Conservation (phyloP, 2,329 filamentous ascomycete genomes). For the Lasiodiplodia sp. region DNA sequence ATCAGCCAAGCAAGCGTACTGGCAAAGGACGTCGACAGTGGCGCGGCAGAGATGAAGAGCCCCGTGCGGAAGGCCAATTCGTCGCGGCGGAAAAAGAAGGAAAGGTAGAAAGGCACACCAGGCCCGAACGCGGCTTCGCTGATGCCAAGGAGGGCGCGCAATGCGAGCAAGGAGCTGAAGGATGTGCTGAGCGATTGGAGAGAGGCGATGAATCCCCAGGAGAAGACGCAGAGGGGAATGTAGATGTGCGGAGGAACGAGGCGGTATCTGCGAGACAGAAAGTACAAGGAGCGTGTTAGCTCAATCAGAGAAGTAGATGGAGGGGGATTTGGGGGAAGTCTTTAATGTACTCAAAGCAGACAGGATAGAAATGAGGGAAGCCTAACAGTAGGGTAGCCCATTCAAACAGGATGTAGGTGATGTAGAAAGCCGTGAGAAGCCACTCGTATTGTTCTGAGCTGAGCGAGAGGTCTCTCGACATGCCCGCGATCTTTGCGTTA, state of each 20-base stretch:
- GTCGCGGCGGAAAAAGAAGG: constrained; percentile 67
- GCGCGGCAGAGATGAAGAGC: constrained; percentile 80
- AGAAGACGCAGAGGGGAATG: constrained; percentile 70
- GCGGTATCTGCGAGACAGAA: constrained; percentile 54
- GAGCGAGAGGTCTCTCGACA: constrained; percentile 62
- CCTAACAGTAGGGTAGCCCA: constrained; percentile 69
- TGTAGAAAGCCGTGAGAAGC: constrained; percentile 69
- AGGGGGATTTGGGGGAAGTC: not conserved
- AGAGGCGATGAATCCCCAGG: constrained; percentile 81
- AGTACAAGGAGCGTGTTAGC: not conserved
- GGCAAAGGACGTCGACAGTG: constrained; percentile 71
- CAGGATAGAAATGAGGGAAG: not conserved
- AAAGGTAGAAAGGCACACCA: constrained; percentile 70
- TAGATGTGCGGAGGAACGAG: constrained; percentile 68
- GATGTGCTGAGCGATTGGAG: constrained; percentile 64
- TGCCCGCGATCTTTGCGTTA: constrained; percentile 68
- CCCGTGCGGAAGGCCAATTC: constrained; percentile 88
- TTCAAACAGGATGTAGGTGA: constrained; percentile 70
- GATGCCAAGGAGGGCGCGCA: constrained; percentile 65
- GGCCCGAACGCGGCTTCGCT: constrained; percentile 69
- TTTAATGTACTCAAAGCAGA: constrained; percentile 18
- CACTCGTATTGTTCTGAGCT: constrained; percentile 65
- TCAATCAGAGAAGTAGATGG: not conserved
- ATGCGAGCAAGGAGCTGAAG: constrained; percentile 64
- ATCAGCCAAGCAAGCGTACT: constrained; percentile 82